These are phyloP conservation scores for Cercospora brassicicola DNA, from an alignment of 2,329 filamentous ascomycete genomes.

Conservation along the genomic window DNA sequence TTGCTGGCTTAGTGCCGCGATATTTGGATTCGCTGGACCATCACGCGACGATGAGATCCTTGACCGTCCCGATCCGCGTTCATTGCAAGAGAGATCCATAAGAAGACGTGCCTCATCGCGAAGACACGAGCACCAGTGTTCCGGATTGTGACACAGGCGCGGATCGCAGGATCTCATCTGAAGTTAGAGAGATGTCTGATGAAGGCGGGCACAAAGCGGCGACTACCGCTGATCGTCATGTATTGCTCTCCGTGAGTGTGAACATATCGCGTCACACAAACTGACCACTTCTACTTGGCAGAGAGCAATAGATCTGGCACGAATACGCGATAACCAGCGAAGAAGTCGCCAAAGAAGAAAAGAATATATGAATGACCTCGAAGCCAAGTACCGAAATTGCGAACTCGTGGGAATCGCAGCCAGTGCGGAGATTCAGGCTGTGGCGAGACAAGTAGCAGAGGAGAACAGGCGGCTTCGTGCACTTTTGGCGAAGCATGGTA, in stretches of 20 bases:
- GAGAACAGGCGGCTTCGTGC: constrained; percentile 66
- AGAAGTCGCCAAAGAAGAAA: constrained; percentile 72
- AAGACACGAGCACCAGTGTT: background rate
- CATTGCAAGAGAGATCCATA: background rate
- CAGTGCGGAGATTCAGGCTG: constrained; percentile 69
- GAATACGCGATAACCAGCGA: constrained; percentile 74
- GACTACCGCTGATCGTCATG: background rate
- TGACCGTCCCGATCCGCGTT: background rate
- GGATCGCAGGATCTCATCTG: background rate
- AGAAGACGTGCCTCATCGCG: background rate
- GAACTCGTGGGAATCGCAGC: constrained; percentile 67
- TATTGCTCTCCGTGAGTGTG: background rate
- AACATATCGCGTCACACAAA: background rate
- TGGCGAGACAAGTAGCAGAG: constrained; percentile 66
- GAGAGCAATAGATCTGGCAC: constrained; percentile 45
- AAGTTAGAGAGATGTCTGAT: background rate
- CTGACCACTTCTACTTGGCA: background rate
- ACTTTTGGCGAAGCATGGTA: constrained; percentile 59
- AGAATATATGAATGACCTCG: constrained; percentile 70
- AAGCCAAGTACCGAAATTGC: constrained; percentile 62
- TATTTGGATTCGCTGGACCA: background rate
- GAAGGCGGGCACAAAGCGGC: background rate
- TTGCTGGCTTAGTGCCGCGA: background rate
- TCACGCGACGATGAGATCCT: background rate
- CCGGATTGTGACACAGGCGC: background rate